phyloP scores from a whole-genome alignment of 768 basidiomycete genomes.

The Ramaria sp. region DNA sequence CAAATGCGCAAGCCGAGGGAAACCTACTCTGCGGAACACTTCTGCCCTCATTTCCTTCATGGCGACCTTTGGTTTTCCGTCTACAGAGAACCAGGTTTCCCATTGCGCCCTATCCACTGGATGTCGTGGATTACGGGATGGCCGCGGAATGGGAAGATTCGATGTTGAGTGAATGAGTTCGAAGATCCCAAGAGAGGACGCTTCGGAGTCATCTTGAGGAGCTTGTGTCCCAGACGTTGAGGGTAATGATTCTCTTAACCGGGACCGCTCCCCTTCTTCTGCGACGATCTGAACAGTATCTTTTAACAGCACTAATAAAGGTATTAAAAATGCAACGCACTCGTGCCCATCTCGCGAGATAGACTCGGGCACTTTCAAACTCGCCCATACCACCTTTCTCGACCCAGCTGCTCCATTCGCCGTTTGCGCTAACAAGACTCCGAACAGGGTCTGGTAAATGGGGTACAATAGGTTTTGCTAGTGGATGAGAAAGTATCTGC shows the following conservation, averaged over 20 bases:
- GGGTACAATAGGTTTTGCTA: slow-evolving; percentile 92
- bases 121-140: slow-evolving; percentile 69
- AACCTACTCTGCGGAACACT: slow-evolving; percentile 53
- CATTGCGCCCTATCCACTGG: slow-evolving; percentile 69
- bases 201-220: slow-evolving; percentile 36
- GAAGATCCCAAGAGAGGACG: slow-evolving; percentile 74
- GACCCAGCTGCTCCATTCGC: slow-evolving; percentile 86
- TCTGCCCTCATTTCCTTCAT: slow-evolving; percentile 64
- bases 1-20: neutral
- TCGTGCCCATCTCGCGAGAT: slow-evolving; percentile 93
- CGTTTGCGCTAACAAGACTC: slow-evolving; percentile 80
- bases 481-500: slow-evolving; percentile 88
- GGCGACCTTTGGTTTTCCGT: slow-evolving; percentile 55
- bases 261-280: slow-evolving; percentile 90
- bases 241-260: slow-evolving; percentile 67
- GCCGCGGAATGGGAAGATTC: slow-evolving; percentile 70
- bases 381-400: slow-evolving; percentile 90
- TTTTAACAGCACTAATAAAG: neutral
- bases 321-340: neutral
- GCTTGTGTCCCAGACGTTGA: slow-evolving; percentile 35
- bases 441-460: slow-evolving; percentile 92
- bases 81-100: slow-evolving; percentile 65
- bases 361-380: slow-evolving; percentile 93
- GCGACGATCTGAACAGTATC: slow-evolving; percentile 54
- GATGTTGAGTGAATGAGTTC: slow-evolving; percentile 73